These are phyloP conservation scores for Trichoderma hamatum DNA, from an alignment of 2,329 filamentous ascomycete species.

Conservation along the genomic window DNA sequence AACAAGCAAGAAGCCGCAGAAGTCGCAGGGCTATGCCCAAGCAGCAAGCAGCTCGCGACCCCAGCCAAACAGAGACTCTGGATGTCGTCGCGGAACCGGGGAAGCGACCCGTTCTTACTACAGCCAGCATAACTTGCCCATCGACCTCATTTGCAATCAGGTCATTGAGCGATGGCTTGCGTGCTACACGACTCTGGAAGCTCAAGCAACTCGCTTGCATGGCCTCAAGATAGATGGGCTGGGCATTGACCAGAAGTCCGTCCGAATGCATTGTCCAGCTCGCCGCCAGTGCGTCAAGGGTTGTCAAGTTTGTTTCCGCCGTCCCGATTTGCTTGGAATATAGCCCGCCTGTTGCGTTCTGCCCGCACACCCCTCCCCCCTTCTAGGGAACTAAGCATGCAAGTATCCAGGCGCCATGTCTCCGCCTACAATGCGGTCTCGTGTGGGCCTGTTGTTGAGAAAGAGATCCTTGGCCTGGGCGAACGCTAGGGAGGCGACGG, in stretches of 20 bases:
- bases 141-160: slow-evolving; percentile 29
- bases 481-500: slow-evolving; percentile 36
- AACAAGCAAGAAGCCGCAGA: slow-evolving; percentile 39
- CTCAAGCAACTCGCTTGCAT: slow-evolving; percentile 10
- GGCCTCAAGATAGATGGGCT: slow-evolving; percentile 8
- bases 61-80: slow-evolving; percentile 36
- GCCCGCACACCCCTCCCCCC: slow-evolving; percentile 22
- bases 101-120: slow-evolving; percentile 30
- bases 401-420: slow-evolving; percentile 51
- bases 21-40: slow-evolving; percentile 34
- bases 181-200: slow-evolving; percentile 24
- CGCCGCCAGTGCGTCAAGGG: slow-evolving; percentile 12
- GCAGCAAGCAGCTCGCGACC: slow-evolving; percentile 34
- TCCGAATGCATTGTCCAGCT: background rate
- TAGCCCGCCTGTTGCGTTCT: slow-evolving; percentile 3
- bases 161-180: slow-evolving; percentile 1
- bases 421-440: slow-evolving; percentile 51
- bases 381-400: slow-evolving; percentile 48
- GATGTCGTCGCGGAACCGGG: slow-evolving; percentile 26
- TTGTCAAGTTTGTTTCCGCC: slow-evolving; percentile 15
- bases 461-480: slow-evolving; percentile 36
- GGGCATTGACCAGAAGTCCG: background rate
- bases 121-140: slow-evolving; percentile 29
- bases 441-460: slow-evolving; percentile 48
- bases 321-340: background rate